Conservation (phyloP, 1,284 basidiomycete species). For the Vanrija humicola region DNA sequence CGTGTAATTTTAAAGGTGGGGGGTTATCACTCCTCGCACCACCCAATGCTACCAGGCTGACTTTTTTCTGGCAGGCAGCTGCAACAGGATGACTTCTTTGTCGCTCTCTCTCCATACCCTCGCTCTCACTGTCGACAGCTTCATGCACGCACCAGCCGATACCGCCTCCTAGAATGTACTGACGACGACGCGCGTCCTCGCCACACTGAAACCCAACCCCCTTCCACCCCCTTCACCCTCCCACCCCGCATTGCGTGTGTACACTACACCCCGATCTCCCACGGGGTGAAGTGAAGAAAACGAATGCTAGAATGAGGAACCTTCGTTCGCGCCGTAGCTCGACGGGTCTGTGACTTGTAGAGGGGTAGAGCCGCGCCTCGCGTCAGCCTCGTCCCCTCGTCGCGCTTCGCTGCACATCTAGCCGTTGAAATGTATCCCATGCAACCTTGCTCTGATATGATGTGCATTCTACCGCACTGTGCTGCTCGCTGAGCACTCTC, state of each 20-base stretch:
- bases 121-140: neutral
- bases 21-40: neutral
- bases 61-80: neutral
- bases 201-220: neutral
- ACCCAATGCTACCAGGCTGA: too few relatives aligned
- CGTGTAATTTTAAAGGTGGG: neutral
- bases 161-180: too few relatives aligned
- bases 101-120: neutral
- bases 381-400: neutral
- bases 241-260: slow-evolving; percentile 36
- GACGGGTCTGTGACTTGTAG: neutral
- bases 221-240: neutral
- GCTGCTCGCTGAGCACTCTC: neutral
- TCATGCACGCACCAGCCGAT: neutral
- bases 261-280: slow-evolving; percentile 36
- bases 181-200: too few relatives aligned
- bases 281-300: slow-evolving; percentile 43
- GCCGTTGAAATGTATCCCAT: neutral
- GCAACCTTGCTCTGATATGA: neutral
- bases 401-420: neutral
- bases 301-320: slow-evolving; percentile 43
- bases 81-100: neutral
- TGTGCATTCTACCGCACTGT: neutral
- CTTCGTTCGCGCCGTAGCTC: slow-evolving; percentile 26
- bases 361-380: slow-evolving; percentile 1